A percentile compares a stretch with the other conserved stretches of the same genome.
Evolutionary conservation across 768 basidiomycete genomes (phyloP).

Genomic region (Hortiboletus flavorubellus): DNA sequence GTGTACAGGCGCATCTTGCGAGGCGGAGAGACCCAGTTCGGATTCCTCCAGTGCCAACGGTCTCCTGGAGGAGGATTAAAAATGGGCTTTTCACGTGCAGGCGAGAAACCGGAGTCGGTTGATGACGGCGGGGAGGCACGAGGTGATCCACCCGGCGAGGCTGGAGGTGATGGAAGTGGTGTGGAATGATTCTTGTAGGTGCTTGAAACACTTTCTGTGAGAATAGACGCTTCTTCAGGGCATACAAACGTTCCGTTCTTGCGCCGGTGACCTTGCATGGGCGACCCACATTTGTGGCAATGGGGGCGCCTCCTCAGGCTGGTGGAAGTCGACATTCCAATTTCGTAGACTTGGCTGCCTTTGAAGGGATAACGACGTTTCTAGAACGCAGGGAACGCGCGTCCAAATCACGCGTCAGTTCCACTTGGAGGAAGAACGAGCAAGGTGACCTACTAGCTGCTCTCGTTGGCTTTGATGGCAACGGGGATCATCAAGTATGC

Average conservation of each 20-base stretch:
- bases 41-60: constrained; percentile 35
- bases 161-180: constrained; percentile 27
- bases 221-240: constrained; percentile 16
- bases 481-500: constrained; percentile 10
- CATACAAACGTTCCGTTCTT: constrained; percentile 31
- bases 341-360: not conserved
- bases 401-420: constrained; percentile 2
- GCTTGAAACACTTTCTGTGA: constrained; percentile 14
- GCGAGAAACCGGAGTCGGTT: constrained; percentile 7
- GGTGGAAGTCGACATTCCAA: constrained; percentile 27
- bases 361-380: not conserved
- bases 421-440: not conserved
- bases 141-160: constrained; percentile 26
- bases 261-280: constrained; percentile 34
- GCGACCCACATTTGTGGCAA: constrained; percentile 32
- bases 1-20: constrained; percentile 24
- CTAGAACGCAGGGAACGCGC: not conserved
- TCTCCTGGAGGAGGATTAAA: constrained; percentile 30
- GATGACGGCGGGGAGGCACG: constrained; percentile 12
- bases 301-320: constrained; percentile 33
- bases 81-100: constrained; percentile 14
- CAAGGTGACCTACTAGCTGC: constrained; percentile 24
- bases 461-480: constrained; percentile 24
- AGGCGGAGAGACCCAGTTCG: constrained; percentile 34
- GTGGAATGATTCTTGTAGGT: constrained; percentile 20